Evolutionary conservation across 1,284 basidiomycete species (phyloP).

Genomic region (Pseudozyma thailandica): DNA sequence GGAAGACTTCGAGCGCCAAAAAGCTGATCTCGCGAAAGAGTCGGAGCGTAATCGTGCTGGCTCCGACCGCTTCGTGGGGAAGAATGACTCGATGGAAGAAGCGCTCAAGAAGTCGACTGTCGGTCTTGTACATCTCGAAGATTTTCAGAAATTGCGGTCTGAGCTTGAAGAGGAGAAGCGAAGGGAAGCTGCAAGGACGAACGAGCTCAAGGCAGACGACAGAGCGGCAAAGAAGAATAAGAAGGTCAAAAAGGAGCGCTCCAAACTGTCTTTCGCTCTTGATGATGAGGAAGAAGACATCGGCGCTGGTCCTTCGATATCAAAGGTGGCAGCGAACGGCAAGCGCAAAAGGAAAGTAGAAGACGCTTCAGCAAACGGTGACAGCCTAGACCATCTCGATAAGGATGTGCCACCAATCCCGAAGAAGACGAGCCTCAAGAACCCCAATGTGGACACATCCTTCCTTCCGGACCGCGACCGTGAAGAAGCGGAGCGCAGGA

Average conservation of each 20-base stretch:
- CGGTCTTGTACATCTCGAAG: slow-evolving; percentile 90
- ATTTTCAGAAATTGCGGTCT: slow-evolving; percentile 80
- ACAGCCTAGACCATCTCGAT: slow-evolving; percentile 8
- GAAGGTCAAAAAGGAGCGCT: slow-evolving; percentile 85
- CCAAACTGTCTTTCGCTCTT: slow-evolving; percentile 84
- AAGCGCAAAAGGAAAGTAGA: slow-evolving; percentile 54
- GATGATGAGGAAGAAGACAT: slow-evolving; percentile 59
- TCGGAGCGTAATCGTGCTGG: slow-evolving; percentile 64
- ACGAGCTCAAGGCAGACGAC: slow-evolving; percentile 46
- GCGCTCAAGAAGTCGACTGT: slow-evolving; percentile 90
- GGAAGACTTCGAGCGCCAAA: slow-evolving; percentile 89
- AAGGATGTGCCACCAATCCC: slow-evolving; percentile 2
- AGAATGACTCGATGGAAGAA: slow-evolving; percentile 95
- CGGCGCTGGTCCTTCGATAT: slow-evolving; percentile 6
- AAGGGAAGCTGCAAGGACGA: slow-evolving; percentile 79
- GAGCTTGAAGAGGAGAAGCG: slow-evolving; percentile 92
- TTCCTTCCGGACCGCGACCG: slow-evolving; percentile 97
- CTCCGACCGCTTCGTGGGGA: slow-evolving; percentile 85
- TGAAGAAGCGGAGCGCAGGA: slow-evolving; percentile 87
- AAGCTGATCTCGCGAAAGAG: slow-evolving; percentile 77
- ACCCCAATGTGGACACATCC: slow-evolving; percentile 95
- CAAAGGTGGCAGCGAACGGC: slow-evolving; percentile 36
- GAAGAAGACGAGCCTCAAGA: slow-evolving; percentile 82
- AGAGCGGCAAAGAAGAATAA: slow-evolving; percentile 73
- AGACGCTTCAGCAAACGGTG: slow-evolving; percentile 9